Evolutionary conservation across 2,329 filamentous ascomycete genomes (phyloP).

Genomic region (Diaporthe citrichinensis): DNA sequence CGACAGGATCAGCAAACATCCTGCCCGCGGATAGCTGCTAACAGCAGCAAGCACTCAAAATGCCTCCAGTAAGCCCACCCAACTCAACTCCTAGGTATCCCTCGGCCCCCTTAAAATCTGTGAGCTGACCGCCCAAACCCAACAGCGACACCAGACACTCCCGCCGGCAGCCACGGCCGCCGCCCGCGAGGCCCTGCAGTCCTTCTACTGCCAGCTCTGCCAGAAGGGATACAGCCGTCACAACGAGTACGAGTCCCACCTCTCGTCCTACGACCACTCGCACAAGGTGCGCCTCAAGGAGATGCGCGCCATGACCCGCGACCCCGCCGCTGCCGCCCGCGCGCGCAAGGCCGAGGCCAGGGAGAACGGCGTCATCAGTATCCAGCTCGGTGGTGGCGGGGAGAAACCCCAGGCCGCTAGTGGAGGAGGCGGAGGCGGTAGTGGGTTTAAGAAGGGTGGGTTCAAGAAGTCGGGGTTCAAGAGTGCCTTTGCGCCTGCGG

Average conservation of each 20-base stretch:
- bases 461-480: conserved; percentile 91
- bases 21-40: background rate
- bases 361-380: conserved; percentile 77
- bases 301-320: conserved; percentile 86
- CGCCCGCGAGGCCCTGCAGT: conserved; percentile 82
- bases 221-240: conserved; percentile 95
- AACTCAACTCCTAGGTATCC: background rate
- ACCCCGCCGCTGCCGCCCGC: conserved; percentile 75
- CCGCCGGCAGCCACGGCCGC: conserved; percentile 71
- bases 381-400: conserved; percentile 68
- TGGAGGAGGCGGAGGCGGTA: conserved; percentile 45
- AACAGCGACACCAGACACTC: conserved; percentile 69
- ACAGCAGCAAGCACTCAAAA: conserved; percentile 48
- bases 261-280: conserved; percentile 94
- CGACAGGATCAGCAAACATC: background rate
- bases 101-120: conserved; percentile 41
- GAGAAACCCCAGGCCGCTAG: conserved; percentile 49
- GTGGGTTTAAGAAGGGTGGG: conserved; percentile 75
- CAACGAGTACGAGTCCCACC: conserved; percentile 96
- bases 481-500: conserved; percentile 76
- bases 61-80: conserved; percentile 67
- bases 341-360: conserved; percentile 80
- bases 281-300: conserved; percentile 92
- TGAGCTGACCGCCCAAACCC: background rate
- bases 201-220: conserved; percentile 90